Evolutionary conservation across 2,329 filamentous ascomycete species (phyloP).

Genomic region (Sphaceloma murrayae): DNA sequence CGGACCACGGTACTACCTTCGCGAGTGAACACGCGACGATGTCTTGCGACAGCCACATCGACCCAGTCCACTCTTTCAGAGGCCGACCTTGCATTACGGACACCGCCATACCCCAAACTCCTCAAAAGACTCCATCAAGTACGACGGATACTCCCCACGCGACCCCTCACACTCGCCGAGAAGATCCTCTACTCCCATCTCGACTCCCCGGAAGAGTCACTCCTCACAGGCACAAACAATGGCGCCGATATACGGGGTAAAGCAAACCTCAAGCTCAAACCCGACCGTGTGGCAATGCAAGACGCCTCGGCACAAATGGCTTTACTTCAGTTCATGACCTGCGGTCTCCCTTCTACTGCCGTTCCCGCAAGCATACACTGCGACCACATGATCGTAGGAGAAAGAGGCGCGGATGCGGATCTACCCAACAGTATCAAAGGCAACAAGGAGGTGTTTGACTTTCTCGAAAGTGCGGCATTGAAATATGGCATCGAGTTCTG

Average conservation of each 20-base stretch:
- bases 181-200: conserved; percentile 90
- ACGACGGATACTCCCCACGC: conserved; percentile 53
- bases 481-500: conserved; percentile 94
- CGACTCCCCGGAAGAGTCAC: conserved; percentile 77
- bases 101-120: conserved; percentile 74
- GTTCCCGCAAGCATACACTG: conserved; percentile 97
- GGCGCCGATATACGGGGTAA: conserved; percentile 74
- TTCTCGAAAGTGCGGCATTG: conserved; percentile 82
- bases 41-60: conserved; percentile 27
- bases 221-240: conserved; percentile 73
- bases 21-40: conserved; percentile 19
- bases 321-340: conserved; percentile 96
- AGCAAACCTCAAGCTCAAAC: conserved; percentile 92
- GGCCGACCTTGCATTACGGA: conserved; percentile 45
- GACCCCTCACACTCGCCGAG: conserved; percentile 76
- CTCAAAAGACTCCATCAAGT: conserved; percentile 69
- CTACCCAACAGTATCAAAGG: conserved; percentile 74
- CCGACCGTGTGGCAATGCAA: conserved; percentile 97
- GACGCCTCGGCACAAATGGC: conserved; percentile 99
- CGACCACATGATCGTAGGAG: conserved; percentile 96
- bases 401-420: conserved; percentile 80
- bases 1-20: neutral
- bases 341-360: conserved; percentile 75
- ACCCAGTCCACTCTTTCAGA: conserved; percentile 17
- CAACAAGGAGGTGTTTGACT: conserved; percentile 97